Evolutionary conservation across 805 yeast genomes (phyloP).

Genomic region (Yarrowia yakushimensis): DNA sequence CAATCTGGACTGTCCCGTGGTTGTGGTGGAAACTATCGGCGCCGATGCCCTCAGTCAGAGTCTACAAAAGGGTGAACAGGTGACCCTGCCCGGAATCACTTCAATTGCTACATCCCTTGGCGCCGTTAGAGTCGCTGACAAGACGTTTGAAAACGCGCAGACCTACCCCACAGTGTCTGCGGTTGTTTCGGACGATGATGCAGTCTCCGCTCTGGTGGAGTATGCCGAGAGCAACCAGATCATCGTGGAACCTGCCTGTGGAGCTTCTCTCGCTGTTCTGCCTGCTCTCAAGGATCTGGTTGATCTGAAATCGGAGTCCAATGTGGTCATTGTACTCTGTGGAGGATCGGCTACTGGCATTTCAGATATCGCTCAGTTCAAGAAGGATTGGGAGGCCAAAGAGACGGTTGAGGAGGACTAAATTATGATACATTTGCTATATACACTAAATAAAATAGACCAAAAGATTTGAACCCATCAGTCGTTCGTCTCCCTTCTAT

Average conservation of each 20-base stretch:
- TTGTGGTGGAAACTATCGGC: slow-evolving; percentile 59
- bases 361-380: not conserved
- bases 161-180: slow-evolving; percentile 42
- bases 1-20: slow-evolving; percentile 39
- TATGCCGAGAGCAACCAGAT: slow-evolving; percentile 48
- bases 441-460: no score
- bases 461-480: no score
- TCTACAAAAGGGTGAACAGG: slow-evolving; percentile 42
- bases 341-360: slow-evolving; percentile 31
- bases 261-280: slow-evolving; percentile 51
- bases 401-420: not conserved
- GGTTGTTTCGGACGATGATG: slow-evolving; percentile 51
- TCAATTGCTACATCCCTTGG: slow-evolving; percentile 61
- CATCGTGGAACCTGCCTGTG: slow-evolving; percentile 67
- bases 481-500: no score
- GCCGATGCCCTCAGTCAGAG: slow-evolving; percentile 55
- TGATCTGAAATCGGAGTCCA: slow-evolving; percentile 27
- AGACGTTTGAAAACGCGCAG: slow-evolving; percentile 44
- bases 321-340: slow-evolving; percentile 32
- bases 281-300: slow-evolving; percentile 19
- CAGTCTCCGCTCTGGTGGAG: slow-evolving; percentile 47
- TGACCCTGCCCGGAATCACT: slow-evolving; percentile 42
- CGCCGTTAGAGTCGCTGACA: slow-evolving; percentile 49
- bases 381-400: not conserved
- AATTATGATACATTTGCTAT: not conserved